phyloP scores from a whole-genome alignment of 345 rosid species.

The Reutealis trisperma region DNA sequence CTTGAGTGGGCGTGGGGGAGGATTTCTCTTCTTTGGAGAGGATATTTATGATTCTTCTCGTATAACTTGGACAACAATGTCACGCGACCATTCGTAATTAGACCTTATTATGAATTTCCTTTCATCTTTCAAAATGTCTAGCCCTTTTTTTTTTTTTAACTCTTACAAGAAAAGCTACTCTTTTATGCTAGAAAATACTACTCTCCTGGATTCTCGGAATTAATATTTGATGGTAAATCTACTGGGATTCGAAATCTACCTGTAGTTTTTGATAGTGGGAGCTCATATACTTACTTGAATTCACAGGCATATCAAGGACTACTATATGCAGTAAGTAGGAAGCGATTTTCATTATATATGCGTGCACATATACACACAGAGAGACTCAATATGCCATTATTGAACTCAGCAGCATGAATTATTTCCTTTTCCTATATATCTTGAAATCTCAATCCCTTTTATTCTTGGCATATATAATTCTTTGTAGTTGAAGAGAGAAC shows the following conservation, averaged over 20 bases:
- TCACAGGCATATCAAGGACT: conserved; percentile 60
- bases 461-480: neutral
- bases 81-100: conserved; percentile 54
- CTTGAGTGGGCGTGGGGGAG: conserved; percentile 79
- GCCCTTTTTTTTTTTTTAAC: neutral
- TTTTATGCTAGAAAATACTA: conserved; percentile 61
- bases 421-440: neutral
- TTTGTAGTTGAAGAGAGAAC: conserved; percentile 53
- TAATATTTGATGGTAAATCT: conserved; percentile 57
- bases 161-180: neutral
- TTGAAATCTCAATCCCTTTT: neutral
- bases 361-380: too few species aligned
- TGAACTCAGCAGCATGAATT: neutral
- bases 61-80: conserved; percentile 77
- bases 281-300: conserved; percentile 86
- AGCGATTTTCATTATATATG: too few species aligned
- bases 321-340: conserved; percentile 47
- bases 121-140: conserved; percentile 2
- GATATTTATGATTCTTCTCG: conserved; percentile 67
- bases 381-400: too few species aligned
- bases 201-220: conserved; percentile 78
- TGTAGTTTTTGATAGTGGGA: conserved; percentile 75
- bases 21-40: conserved; percentile 83
- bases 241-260: conserved; percentile 60
- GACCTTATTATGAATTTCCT: neutral